Evolutionary conservation across 306 rosid species (phyloP).

Genomic region (Benincasa hispida): DNA sequence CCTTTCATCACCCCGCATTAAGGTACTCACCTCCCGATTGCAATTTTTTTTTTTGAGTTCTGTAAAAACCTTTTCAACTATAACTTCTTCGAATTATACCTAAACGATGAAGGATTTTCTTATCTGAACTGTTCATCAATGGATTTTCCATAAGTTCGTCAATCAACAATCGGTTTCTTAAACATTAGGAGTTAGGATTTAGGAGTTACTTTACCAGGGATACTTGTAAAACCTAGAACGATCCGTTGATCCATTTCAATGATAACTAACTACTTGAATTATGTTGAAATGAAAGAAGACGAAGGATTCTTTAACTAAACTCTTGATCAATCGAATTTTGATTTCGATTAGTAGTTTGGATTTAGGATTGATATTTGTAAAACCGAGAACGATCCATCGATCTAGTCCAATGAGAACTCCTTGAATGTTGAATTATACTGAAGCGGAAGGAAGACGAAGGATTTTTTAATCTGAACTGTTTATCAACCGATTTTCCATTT

Average conservation of each 20-base stretch:
- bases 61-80: neutral
- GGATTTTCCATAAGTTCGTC: neutral
- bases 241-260: neutral
- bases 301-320: neutral
- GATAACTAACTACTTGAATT: neutral
- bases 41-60: neutral
- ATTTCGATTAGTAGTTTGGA: neutral
- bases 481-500: neutral
- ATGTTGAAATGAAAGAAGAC: neutral
- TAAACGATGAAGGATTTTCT: neutral
- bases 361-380: neutral
- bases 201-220: neutral
- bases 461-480: neutral
- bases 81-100: neutral
- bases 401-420: neutral
- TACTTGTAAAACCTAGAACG: neutral
- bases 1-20: neutral
- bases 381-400: neutral
- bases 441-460: neutral
- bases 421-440: neutral
- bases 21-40: neutral
- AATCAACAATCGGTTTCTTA: neutral
- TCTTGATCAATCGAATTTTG: neutral
- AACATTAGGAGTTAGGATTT: neutral
- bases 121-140: neutral